Conservation (phyloP, 768 basidiomycete species). For the Pleurotus giganteus region DNA sequence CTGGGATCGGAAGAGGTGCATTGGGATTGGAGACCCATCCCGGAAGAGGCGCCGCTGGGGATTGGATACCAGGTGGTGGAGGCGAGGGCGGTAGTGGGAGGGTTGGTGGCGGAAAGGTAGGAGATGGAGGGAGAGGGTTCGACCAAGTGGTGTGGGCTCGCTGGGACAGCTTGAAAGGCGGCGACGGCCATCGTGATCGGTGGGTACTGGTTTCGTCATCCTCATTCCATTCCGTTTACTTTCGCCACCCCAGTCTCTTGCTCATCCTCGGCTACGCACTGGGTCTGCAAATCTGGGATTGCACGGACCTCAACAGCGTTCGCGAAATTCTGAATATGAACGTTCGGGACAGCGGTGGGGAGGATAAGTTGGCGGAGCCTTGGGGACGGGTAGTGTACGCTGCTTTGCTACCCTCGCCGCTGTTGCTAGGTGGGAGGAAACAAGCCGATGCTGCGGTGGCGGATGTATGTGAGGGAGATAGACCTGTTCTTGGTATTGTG, state of each 20-base stretch:
- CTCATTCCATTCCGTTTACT: neutral
- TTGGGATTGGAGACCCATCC: too few species aligned
- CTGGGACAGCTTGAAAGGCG: constrained; percentile 35
- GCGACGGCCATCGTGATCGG: constrained; percentile 13
- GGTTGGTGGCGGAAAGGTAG: constrained; percentile 18
- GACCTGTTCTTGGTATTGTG: constrained; percentile 14
- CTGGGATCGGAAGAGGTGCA: too few species aligned
- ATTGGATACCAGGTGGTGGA: too few species aligned
- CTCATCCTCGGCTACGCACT: constrained; percentile 52
- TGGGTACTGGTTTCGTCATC: constrained; percentile 11
- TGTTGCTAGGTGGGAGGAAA: neutral
- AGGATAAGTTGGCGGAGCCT: neutral
- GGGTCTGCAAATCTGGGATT: constrained; percentile 63
- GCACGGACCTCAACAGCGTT: constrained; percentile 45
- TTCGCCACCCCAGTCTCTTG: constrained; percentile 31
- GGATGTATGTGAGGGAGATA: neutral
- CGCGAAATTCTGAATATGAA: constrained; percentile 15
- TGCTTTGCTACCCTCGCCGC: constrained; percentile 6
- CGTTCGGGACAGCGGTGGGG: neutral
- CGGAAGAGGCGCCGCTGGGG: too few species aligned
- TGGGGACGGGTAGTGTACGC: constrained; percentile 11
- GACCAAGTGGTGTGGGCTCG: constrained; percentile 37
- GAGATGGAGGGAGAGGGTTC: constrained; percentile 20
- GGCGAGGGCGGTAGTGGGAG: neutral
- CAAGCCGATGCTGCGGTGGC: neutral